Base-by-base conservation (phyloP, 257 asterid species). In the Parsonsia alboflavescens region DNA sequence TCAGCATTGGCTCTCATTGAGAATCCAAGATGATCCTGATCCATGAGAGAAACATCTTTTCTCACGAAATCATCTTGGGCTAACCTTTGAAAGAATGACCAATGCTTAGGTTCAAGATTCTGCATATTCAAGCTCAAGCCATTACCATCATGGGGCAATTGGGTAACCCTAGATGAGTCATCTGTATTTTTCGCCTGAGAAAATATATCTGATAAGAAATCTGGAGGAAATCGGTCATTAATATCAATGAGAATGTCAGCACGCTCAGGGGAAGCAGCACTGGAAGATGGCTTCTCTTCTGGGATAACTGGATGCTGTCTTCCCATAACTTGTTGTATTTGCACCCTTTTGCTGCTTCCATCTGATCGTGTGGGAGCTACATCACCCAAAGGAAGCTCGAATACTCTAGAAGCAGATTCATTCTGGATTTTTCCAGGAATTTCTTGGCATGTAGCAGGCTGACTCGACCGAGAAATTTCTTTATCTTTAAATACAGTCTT, bases 1-100 rank as follows among this genome's bases (percentile, higher is more conserved):
- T 83, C 94, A 52, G 76, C 70, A 74, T 85, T 87, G 68, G 85
- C 82, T 76, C 64, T 82, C 24, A 87, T 48, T 41, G 92, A 79
- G 78, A 87, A 85, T 69, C 76, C 78, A 74, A 79, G 86, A 81
- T 93, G 97, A 84, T 93, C 97, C 81, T 89, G 98, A 88, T 93
- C 98, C 88, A 93, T 91, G 79, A 93, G 96, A 71, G 98, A 93
- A 68, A 87, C 81, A 74, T 93, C 96, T 71, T 79, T 87, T 79
- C 96, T 82, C 5, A 71, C 76, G 57, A 84, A 78, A 79, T 86
- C 90, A 78, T 84, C 92, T 69, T 81, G 87, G 69, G 93, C 96
- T 79, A 93, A 78, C 78, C 86, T 88, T 80, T 89, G 96, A 79
- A 91, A 91, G 82, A 76, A 86, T 61, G 98, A 89, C 96, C 96